phyloP scores from a whole-genome alignment of 148 eudicot species.

The Nyssa sinensis region DNA sequence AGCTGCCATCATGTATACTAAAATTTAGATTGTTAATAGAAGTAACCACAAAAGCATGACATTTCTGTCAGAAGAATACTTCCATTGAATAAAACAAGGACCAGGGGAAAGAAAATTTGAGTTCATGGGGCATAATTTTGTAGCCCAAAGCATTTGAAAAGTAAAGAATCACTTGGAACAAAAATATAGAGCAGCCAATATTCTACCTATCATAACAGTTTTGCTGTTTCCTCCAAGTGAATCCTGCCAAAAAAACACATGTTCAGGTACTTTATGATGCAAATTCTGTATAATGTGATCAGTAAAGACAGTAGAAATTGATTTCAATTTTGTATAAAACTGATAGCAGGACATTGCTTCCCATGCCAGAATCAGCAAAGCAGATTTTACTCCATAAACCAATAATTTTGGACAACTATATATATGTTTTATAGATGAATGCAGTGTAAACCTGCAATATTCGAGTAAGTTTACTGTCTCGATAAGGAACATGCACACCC shows the following conservation, averaged over 20 bases:
- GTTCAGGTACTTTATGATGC: neutral
- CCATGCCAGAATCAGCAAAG: neutral
- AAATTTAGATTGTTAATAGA: neutral
- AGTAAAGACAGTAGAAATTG: neutral
- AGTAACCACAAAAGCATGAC: neutral
- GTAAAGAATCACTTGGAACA: neutral
- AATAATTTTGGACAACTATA: neutral
- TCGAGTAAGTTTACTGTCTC: slow-evolving; percentile 27
- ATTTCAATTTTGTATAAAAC: neutral
- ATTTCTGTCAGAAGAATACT: neutral
- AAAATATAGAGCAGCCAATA: neutral
- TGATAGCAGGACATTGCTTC: neutral
- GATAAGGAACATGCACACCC: slow-evolving; percentile 23
- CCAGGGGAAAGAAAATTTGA: neutral
- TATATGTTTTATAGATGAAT: neutral
- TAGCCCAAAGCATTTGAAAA: neutral
- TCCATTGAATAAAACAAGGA: neutral
- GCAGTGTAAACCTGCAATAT: slow-evolving; percentile 17
- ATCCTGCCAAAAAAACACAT: slow-evolving; percentile 16
- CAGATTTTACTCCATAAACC: neutral
- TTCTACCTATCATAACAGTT: slow-evolving; percentile 29
- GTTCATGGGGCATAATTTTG: neutral
- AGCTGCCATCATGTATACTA: neutral
- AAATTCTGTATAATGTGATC: neutral
- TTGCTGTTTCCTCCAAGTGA: slow-evolving; percentile 30